A percentile compares a stretch with the other conserved stretches of the same genome.
Evolutionary conservation across 2,329 filamentous ascomycete genomes (phyloP).

Genomic region (Fusarium mangiferae): DNA sequence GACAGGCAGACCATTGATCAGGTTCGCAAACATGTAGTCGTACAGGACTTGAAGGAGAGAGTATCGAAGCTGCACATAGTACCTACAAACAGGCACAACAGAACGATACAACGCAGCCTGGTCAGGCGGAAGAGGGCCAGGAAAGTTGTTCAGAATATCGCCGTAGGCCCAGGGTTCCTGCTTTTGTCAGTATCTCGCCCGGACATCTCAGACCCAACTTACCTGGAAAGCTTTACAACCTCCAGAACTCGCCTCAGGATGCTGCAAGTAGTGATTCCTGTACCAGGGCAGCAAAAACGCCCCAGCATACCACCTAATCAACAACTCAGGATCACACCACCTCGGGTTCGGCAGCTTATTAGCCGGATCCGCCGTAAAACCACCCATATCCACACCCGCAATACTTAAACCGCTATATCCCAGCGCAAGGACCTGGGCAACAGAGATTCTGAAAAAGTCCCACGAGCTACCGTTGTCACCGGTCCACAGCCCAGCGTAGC

Average conservation of each 20-base stretch:
- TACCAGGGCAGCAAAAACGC: slow-evolving; percentile 2
- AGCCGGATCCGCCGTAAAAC: not conserved
- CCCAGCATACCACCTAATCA: slow-evolving; percentile 1
- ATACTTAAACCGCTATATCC: not conserved
- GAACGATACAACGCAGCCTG: not conserved
- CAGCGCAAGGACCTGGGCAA: slow-evolving; percentile 1
- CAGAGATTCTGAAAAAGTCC: slow-evolving; percentile 2
- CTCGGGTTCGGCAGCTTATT: not conserved
- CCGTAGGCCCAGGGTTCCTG: not conserved
- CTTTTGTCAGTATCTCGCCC: not conserved
- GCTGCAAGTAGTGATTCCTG: slow-evolving; percentile 1
- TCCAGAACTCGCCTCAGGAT: not conserved
- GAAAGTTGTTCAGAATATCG: not conserved
- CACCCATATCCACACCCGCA: not conserved
- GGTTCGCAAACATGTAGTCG: slow-evolving; percentile 5
- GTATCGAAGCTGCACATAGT: slow-evolving; percentile 3
- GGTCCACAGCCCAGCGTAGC: not conserved
- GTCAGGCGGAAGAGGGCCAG: not conserved
- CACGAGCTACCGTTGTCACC: slow-evolving; percentile 4
- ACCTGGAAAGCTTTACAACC: not conserved
- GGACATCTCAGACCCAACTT: fast-evolving
- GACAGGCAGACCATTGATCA: not conserved
- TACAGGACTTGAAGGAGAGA: not conserved
- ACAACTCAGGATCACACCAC: not conserved
- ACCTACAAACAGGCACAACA: not conserved